These are phyloP conservation scores for Opeltia flavorubescens DNA, from an alignment of 495 filamentous ascomycete genomes.

Conservation along the genomic window DNA sequence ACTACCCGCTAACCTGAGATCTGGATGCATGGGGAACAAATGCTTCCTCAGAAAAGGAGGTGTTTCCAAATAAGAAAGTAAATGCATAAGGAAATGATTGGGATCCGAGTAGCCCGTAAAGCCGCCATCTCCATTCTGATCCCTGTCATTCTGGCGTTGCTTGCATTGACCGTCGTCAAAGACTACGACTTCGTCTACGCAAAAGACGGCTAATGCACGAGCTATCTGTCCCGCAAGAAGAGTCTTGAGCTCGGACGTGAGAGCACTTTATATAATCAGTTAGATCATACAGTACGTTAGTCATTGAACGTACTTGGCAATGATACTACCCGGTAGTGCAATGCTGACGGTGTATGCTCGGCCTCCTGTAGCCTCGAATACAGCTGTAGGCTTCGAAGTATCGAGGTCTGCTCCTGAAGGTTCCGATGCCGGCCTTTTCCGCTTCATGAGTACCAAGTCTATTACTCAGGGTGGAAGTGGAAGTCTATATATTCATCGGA, in stretches of 20 bases:
- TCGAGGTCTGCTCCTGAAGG: slow-evolving; percentile 15
- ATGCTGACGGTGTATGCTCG: slow-evolving; percentile 39
- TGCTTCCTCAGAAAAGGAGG: slow-evolving; percentile 56
- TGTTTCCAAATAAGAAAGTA: slow-evolving; percentile 61
- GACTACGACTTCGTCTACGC: slow-evolving; percentile 62
- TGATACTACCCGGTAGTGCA: slow-evolving; percentile 44
- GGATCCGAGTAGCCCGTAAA: slow-evolving; percentile 55
- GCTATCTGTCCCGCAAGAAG: slow-evolving; percentile 52
- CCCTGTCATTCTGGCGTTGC: slow-evolving; percentile 7
- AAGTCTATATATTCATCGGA: neutral
- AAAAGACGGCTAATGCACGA: slow-evolving; percentile 59
- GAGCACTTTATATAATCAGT: slow-evolving; percentile 24
- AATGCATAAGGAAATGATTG: slow-evolving; percentile 54
- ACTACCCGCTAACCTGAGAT: slow-evolving; percentile 47
- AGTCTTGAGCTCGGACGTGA: slow-evolving; percentile 51
- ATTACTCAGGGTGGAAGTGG: too few species aligned
- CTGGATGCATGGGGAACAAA: slow-evolving; percentile 58
- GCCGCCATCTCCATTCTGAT: slow-evolving; percentile 26
- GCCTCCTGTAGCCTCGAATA: slow-evolving; percentile 34
- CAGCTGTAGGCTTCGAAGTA: slow-evolving; percentile 42
- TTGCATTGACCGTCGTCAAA: slow-evolving; percentile 42
- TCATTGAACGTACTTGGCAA: slow-evolving; percentile 36
- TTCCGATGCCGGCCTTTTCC: neutral
- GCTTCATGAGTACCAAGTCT: neutral
- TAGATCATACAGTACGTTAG: neutral